Conservation (phyloP, 2,329 filamentous ascomycete species). For the Elsinoe fawcettii region DNA sequence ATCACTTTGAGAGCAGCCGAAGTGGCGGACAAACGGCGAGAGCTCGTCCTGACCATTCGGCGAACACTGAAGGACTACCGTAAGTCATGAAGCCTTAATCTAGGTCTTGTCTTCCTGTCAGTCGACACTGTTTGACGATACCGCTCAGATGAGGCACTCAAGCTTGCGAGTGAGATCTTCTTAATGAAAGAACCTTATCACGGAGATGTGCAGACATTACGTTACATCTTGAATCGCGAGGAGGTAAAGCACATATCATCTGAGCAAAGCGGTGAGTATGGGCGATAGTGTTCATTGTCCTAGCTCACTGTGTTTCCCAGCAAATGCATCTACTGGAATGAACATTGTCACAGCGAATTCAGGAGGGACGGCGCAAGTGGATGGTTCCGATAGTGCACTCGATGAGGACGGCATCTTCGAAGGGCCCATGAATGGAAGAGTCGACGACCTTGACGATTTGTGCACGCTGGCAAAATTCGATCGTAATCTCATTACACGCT, state of each 20-base stretch:
- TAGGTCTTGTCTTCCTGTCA: too few relatives aligned
- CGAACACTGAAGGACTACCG: constrained; percentile 15
- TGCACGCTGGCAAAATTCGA: constrained; percentile 11
- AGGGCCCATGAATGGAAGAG: neutral
- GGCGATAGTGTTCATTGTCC: too few relatives aligned
- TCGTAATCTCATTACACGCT: neutral
- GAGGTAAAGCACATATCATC: too few relatives aligned
- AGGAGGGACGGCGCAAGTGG: too few relatives aligned
- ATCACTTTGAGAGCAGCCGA: constrained; percentile 1
- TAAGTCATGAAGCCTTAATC: too few relatives aligned
- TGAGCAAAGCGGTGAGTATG: too few relatives aligned
- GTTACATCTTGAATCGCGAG: too few relatives aligned
- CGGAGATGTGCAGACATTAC: too few relatives aligned
- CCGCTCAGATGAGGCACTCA: constrained; percentile 4
- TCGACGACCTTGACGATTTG: neutral
- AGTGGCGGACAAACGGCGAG: neutral
- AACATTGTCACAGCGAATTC: too few relatives aligned
- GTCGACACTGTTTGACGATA: neutral
- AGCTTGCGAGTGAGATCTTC: constrained; percentile 6
- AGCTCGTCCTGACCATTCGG: constrained; percentile 4
- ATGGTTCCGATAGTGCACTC: too few relatives aligned
- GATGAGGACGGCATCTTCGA: neutral
- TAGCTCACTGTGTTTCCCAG: too few relatives aligned
- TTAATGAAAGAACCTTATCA: constrained; percentile 6
- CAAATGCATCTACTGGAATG: too few relatives aligned